Conservation (phyloP, 129 eudicot species). For the Centrapalus pauciflorus region DNA sequence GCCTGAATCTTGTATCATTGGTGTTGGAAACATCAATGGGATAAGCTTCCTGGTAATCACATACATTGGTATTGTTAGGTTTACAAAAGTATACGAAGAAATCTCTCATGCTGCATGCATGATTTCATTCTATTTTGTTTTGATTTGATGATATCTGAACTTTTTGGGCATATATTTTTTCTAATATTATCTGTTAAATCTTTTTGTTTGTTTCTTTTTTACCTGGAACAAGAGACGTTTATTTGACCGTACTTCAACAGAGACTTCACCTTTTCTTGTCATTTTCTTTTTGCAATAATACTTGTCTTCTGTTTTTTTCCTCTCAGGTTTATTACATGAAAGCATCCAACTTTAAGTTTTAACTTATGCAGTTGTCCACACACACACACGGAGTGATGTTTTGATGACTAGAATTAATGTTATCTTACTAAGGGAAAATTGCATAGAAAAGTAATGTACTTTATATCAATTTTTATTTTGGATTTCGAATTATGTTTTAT, state of each 20-base stretch:
- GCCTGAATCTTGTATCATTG: conserved; percentile 44
- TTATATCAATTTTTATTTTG: too few relatives aligned
- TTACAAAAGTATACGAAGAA: not conserved
- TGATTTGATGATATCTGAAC: not conserved
- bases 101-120: not conserved
- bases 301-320: conserved; percentile 17
- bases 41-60: conserved; percentile 33
- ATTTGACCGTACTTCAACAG: conserved; percentile 10
- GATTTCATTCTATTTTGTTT: conserved; percentile 2
- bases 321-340: conserved; percentile 13
- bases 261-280: conserved; percentile 24
- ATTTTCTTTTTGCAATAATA: conserved; percentile 14
- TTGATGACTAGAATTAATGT: too few relatives aligned
- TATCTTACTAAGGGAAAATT: too few relatives aligned
- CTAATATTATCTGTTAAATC: not conserved
- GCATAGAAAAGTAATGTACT: too few relatives aligned
- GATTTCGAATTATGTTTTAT: too few relatives aligned
- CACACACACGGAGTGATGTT: too few relatives aligned
- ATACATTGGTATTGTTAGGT: not conserved
- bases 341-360: conserved; percentile 25
- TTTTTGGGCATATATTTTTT: not conserved
- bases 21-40: conserved; percentile 30
- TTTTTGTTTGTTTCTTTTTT: conserved; percentile 15
- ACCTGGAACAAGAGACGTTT: conserved; percentile 8
- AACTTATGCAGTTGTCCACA: not conserved